Percentiles rank a stretch among this genome's conserved stretches.
These are phyloP conservation scores for Penicillium psychrofluorescens DNA, from an alignment of 495 filamentous ascomycete species.

Conservation along the genomic window DNA sequence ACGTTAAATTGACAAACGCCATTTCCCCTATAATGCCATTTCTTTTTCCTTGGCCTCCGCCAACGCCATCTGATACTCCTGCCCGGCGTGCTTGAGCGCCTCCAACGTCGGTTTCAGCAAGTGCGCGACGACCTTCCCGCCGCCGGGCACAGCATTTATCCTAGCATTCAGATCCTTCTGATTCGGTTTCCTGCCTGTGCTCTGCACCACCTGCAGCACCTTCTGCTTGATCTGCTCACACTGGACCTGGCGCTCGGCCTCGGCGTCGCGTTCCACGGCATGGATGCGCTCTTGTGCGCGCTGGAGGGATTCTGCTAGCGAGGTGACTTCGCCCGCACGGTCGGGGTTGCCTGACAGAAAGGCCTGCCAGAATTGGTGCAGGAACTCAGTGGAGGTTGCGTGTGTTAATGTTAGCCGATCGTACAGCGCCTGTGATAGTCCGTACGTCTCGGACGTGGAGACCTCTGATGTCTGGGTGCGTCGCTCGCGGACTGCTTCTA, in stretches of 20 bases:
- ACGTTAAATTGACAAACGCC: too few relatives aligned
- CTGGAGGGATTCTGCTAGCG: constrained; percentile 68
- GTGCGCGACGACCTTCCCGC: constrained; percentile 64
- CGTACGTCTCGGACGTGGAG: constrained; percentile 41
- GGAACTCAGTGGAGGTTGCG: constrained; percentile 85
- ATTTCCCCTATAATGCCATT: constrained; percentile 1
- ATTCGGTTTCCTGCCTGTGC: constrained; percentile 54
- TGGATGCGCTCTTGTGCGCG: constrained; percentile 73
- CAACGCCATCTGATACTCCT: constrained; percentile 57
- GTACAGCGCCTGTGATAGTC: constrained; percentile 57
- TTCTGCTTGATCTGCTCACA: constrained; percentile 57
- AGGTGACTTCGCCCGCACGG: constrained; percentile 66
- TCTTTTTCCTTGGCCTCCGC: constrained; percentile 46
- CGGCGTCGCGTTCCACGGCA: constrained; percentile 72
- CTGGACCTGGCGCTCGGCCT: constrained; percentile 56
- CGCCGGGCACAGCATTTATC: constrained; percentile 58
- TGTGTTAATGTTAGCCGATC: constrained; percentile 77
- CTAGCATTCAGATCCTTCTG: too few relatives aligned
- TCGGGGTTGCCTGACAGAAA: constrained; percentile 79
- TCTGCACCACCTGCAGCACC: constrained; percentile 56
- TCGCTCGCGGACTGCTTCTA: constrained; percentile 38
- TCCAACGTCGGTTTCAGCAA: constrained; percentile 64
- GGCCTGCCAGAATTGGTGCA: constrained; percentile 91
- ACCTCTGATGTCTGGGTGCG: constrained; percentile 25
- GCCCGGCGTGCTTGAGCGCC: constrained; percentile 57